Evolutionary conservation across 345 rosid species (phyloP).

Genomic region (Zanthoxylum bungeanum): DNA sequence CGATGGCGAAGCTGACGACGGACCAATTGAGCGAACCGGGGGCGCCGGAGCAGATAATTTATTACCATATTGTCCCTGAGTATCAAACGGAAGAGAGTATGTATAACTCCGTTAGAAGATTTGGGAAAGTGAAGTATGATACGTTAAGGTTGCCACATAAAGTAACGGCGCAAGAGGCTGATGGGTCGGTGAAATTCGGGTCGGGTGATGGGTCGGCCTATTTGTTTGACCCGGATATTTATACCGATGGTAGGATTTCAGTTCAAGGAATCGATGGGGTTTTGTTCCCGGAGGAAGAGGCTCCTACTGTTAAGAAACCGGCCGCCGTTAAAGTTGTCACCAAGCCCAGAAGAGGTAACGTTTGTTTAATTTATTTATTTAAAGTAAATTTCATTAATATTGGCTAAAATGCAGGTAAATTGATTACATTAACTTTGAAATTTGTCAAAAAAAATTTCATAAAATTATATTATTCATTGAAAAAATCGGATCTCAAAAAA

Average conservation of each 20-base stretch:
- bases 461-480: not conserved
- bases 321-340: constrained; percentile 50
- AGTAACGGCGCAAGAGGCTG: constrained; percentile 87
- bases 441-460: not conserved
- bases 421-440: not conserved
- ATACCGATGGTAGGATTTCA: constrained; percentile 88
- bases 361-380: not conserved
- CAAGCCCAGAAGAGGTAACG: constrained; percentile 81
- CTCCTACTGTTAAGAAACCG: constrained; percentile 21
- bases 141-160: constrained; percentile 87
- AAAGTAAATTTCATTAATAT: not conserved
- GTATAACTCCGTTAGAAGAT: constrained; percentile 91
- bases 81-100: constrained; percentile 97
- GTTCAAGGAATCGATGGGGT: constrained; percentile 94
- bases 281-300: constrained; percentile 62
- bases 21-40: constrained; percentile 96
- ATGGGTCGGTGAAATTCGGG: constrained; percentile 93
- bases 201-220: constrained; percentile 71
- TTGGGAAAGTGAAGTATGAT: constrained; percentile 81
- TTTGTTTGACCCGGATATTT: constrained; percentile 93
- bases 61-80: constrained; percentile 89
- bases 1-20: constrained; percentile 88
- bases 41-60: constrained; percentile 90
- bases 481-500: too few relatives aligned
- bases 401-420: not conserved